These are phyloP conservation scores for Candida michaelii DNA, from an alignment of 805 yeast genomes.

Conservation along the genomic window DNA sequence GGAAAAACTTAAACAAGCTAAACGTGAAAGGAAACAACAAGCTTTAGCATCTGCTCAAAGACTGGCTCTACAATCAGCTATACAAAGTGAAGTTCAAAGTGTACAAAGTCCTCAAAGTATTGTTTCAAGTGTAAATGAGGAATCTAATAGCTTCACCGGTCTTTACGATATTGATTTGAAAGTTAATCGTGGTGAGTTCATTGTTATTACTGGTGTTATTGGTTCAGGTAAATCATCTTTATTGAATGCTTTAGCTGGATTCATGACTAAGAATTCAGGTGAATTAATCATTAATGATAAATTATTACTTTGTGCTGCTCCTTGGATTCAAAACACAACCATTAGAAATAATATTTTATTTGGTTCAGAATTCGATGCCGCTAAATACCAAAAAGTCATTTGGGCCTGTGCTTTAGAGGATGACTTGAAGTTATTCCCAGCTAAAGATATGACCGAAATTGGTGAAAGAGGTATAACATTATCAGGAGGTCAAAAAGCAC, in stretches of 20 bases:
- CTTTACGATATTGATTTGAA: conserved; percentile 32
- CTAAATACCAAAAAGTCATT: conserved; percentile 27
- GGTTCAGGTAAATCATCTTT: conserved; percentile 46
- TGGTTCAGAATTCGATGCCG: conserved; percentile 32
- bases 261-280: conserved; percentile 34
- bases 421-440: conserved; percentile 35
- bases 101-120: not conserved
- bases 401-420: conserved; percentile 42
- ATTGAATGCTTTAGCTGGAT: conserved; percentile 40
- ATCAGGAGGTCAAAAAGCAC: conserved; percentile 47
- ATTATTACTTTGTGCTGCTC: conserved; percentile 34
- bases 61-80: conserved; percentile 2
- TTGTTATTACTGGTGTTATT: conserved; percentile 43
- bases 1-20: conserved; percentile 9
- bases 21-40: not conserved
- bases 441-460: conserved; percentile 41
- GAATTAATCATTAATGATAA: conserved; percentile 26
- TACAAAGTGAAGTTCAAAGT: not conserved
- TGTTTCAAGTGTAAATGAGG: not conserved
- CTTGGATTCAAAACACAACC: conserved; percentile 47
- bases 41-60: not conserved
- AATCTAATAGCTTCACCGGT: conserved; percentile 27
- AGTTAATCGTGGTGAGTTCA: conserved; percentile 34
- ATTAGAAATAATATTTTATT: conserved; percentile 40
- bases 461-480: conserved; percentile 47